Percentiles rank a stretch among this genome's conserved stretches.
phyloP scores from a whole-genome alignment of 768 basidiomycete genomes.

The Podaxis sp. region DNA sequence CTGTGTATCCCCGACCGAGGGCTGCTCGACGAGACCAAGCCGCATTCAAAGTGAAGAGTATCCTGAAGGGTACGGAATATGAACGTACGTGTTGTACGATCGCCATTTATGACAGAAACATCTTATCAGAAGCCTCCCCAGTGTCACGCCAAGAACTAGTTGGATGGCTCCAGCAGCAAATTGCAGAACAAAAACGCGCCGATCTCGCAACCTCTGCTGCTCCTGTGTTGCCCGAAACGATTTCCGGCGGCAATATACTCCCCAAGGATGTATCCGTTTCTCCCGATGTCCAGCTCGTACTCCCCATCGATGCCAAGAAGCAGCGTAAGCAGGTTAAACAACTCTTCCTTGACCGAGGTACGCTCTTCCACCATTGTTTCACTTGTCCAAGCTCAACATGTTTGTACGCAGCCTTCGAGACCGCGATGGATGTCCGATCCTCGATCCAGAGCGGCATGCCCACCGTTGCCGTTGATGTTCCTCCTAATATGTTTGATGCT shows the following conservation, averaged over 20 bases:
- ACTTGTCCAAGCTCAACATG: neutral
- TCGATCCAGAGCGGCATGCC: conserved; percentile 62
- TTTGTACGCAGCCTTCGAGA: conserved; percentile 59
- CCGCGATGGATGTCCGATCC: conserved; percentile 53
- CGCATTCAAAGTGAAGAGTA: conserved; percentile 82
- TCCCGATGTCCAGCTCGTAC: conserved; percentile 60
- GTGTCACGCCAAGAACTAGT: conserved; percentile 69
- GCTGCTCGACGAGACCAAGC: conserved; percentile 56
- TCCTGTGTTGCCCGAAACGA: conserved; percentile 38
- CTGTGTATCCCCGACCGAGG: conserved; percentile 51
- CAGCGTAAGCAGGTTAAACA: conserved; percentile 72
- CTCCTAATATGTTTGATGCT: conserved; percentile 56
- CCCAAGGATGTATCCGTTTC: conserved; percentile 37
- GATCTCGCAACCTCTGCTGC: conserved; percentile 66
- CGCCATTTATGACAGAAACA: neutral
- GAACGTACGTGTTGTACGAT: conserved; percentile 50
- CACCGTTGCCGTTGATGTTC: conserved; percentile 72
- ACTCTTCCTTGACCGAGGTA: conserved; percentile 69
- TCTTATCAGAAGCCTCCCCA: conserved; percentile 18
- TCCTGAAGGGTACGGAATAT: conserved; percentile 74
- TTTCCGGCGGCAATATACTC: conserved; percentile 30
- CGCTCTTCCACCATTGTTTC: conserved; percentile 12
- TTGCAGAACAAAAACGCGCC: conserved; percentile 75
- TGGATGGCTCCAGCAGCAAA: conserved; percentile 72
- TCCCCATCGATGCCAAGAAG: conserved; percentile 72